Base-by-base conservation (phyloP, 1,284 basidiomycete species). In the Heterobasidion occidentale region DNA sequence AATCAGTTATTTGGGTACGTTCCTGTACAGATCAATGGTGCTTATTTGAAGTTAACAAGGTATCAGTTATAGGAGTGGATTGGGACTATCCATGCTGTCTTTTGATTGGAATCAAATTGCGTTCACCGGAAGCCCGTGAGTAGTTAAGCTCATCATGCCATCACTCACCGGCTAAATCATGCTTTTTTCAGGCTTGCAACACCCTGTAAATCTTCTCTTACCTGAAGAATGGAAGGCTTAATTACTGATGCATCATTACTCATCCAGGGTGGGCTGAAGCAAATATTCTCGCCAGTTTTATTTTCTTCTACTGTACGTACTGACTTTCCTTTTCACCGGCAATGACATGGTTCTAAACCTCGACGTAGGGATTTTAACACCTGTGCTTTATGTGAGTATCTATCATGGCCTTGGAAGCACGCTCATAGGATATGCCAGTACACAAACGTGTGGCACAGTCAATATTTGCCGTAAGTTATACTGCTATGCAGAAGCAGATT, bases 1-100 rank as follows among this genome's bases (percentile, higher is more conserved):
- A 85, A 84, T 65, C 82, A 92, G 65, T 74, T 95, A 57, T 94
- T 94, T 64, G 92, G 93, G 52, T 54, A 47, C n/a, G 52, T 33
- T 15, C 3, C 17, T 52, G 51, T 17, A 14, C 42, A 17, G 5
- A 5, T 17, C 42, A 50, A 33, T 20, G 9, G n/a, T 9, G 17
- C 34, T 5, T 33, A 15, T n/a, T 33, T 8, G 42, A 14, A 36
- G 6, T 9, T 1, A 15, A n/a, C 27, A 9, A 3, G 20, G 9
- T 8, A 34, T 17, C n/a, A 52, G 53, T 36, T 83, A 87, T 49
- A 69, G 77, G 19, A 82, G 84, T 33, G 92, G 92, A 2, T 70
- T 92, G 58, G 54, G 91, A 9, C 87, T 86, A 80, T 78, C 77
- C 56, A 63, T 85, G 49, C 67, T 87, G 54, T 86, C 84, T 34